phyloP scores from a whole-genome alignment of 2,329 filamentous ascomycete genomes.

The Phialophora verrucosa region DNA sequence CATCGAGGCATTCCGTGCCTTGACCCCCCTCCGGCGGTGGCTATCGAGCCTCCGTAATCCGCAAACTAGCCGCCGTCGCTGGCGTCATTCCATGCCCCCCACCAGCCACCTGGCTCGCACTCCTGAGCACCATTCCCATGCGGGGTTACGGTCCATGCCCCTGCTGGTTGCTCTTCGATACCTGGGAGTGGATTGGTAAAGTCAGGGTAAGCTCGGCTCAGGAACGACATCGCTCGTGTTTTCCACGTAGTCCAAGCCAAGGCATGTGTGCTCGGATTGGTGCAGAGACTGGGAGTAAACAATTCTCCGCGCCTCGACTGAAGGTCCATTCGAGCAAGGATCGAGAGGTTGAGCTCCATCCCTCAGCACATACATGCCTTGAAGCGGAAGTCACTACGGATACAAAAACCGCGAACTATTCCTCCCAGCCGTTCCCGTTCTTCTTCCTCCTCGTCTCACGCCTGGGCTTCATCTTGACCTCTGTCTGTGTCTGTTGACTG shows the following conservation, averaged over 20 bases:
- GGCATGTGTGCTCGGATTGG: not conserved
- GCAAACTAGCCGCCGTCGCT: conserved; percentile 2
- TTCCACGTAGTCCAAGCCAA: not conserved
- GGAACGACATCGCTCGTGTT: not conserved
- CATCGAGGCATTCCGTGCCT: not conserved
- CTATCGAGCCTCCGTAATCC: not conserved
- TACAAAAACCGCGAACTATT: conserved; percentile 21
- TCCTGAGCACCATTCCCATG: not conserved
- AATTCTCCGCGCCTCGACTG: not conserved
- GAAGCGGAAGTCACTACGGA: conserved; percentile 4
- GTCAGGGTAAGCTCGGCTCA: conserved; percentile 6
- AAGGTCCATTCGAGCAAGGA: not conserved
- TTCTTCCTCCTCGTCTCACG: conserved; percentile 6
- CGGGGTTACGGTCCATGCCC: not conserved
- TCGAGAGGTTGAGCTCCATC: not conserved
- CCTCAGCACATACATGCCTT: conserved; percentile 1
- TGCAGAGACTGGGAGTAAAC: not conserved
- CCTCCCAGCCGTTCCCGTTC: not conserved
- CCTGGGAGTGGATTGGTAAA: conserved; percentile 6
- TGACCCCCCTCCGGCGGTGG: not conserved
- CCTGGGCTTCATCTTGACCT: conserved; percentile 3
- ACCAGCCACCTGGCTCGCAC: not conserved
- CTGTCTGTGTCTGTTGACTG: not conserved
- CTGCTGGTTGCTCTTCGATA: not conserved
- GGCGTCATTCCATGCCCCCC: conserved; percentile 11